These are phyloP conservation scores for Wickerhamomyces bovis DNA, from an alignment of 805 yeast species.

Conservation along the genomic window DNA sequence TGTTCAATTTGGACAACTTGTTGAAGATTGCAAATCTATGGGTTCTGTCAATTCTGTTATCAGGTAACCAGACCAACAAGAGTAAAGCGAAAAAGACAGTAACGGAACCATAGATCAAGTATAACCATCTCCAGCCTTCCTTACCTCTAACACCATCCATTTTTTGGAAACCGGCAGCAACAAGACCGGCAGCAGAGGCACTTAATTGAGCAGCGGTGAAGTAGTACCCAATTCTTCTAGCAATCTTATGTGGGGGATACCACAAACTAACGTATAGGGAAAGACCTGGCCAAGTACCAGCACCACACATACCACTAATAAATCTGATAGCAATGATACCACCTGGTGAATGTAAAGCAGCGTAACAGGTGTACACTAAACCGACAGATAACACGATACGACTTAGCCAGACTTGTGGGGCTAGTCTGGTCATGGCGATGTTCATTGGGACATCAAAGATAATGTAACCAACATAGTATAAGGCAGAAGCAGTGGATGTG, in stretches of 20 bases:
- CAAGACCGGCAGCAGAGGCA: constrained; percentile 84
- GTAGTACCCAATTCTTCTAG: constrained; percentile 79
- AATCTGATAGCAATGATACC: constrained; percentile 71
- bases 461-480: constrained; percentile 78
- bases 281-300: constrained; percentile 91
- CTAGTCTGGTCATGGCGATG: constrained; percentile 70
- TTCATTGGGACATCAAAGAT: constrained; percentile 88
- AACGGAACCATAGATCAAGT: constrained; percentile 66
- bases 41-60: constrained; percentile 25
- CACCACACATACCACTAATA: constrained; percentile 70
- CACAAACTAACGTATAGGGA: constrained; percentile 76
- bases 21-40: constrained; percentile 8
- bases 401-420: constrained; percentile 82
- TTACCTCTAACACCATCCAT: constrained; percentile 67
- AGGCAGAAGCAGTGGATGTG: constrained; percentile 69
- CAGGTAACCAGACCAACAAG: constrained; percentile 82
- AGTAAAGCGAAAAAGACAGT: constrained; percentile 59
- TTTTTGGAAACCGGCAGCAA: constrained; percentile 81
- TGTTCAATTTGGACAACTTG: constrained; percentile 18
- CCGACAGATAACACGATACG: constrained; percentile 77
- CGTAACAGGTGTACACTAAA: constrained; percentile 67
- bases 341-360: constrained; percentile 45
- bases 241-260: constrained; percentile 76
- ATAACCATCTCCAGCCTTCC: constrained; percentile 87
- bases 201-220: constrained; percentile 90